These are phyloP conservation scores for Dillenia suffruticosa DNA, from an alignment of 164 flowering plant species.

Conservation along the genomic window DNA sequence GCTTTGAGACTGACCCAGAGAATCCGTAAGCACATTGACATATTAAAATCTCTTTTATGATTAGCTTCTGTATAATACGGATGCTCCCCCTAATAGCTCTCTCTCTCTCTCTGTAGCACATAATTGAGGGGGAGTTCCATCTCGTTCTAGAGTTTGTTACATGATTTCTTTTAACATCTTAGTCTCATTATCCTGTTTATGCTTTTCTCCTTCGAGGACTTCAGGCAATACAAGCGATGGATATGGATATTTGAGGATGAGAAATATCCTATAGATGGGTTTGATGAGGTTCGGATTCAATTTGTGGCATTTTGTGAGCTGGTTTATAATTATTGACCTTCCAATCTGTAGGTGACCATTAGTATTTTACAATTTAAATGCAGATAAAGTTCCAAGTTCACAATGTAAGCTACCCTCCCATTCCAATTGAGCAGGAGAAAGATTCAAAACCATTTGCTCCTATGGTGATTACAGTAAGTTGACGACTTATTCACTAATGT, in stretches of 20 bases:
- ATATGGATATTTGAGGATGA: conserved; percentile 40
- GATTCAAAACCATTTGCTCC: conserved; percentile 83
- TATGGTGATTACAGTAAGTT: conserved; percentile 81
- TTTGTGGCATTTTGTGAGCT: not conserved
- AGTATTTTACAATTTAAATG: conserved; percentile 15
- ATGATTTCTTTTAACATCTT: not conserved
- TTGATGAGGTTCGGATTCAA: conserved; percentile 44
- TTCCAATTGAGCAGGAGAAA: conserved; percentile 62
- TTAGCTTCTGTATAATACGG: too few relatives aligned
- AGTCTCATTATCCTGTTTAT: not conserved
- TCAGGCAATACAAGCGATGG: conserved; percentile 51
- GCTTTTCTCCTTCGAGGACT: not conserved
- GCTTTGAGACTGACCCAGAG: conserved; percentile 23
- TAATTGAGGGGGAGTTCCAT: too few relatives aligned
- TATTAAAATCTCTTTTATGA: too few relatives aligned
- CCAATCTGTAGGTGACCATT: not conserved
- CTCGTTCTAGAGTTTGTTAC: not conserved
- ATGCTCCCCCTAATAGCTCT: too few relatives aligned
- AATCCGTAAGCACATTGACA: conserved; percentile 30
- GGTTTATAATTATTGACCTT: not conserved
- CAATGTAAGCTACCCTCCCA: conserved; percentile 54
- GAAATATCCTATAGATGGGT: conserved; percentile 34
- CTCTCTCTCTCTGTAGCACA: too few relatives aligned
- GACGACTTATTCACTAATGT: not conserved
- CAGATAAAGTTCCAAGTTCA: conserved; percentile 76